phyloP scores from a whole-genome alignment of 768 basidiomycete species.

The Agaricus subrufescens region DNA sequence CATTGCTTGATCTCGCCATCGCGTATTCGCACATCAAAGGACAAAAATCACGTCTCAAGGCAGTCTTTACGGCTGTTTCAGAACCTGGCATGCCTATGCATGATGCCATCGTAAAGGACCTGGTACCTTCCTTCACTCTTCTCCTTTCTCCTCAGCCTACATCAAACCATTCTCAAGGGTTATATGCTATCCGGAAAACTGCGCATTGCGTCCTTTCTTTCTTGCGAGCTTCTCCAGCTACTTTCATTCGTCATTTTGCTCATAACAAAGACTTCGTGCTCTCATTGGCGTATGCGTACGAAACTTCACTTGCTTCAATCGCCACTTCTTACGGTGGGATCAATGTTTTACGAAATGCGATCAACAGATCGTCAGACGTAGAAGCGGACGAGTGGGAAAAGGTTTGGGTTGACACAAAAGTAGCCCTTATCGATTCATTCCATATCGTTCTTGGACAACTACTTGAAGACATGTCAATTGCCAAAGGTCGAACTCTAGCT shows the following conservation, averaged over 20 bases:
- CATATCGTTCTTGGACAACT: constrained; percentile 52
- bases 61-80: constrained; percentile 38
- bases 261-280: constrained; percentile 47
- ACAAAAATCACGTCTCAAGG: constrained; percentile 31
- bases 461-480: constrained; percentile 40
- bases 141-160: constrained; percentile 36
- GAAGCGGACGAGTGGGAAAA: constrained; percentile 62
- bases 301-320: constrained; percentile 48
- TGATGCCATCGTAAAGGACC: constrained; percentile 33
- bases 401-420: constrained; percentile 71
- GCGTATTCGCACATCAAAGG: constrained; percentile 43
- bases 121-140: constrained; percentile 53
- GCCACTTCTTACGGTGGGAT: constrained; percentile 61
- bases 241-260: constrained; percentile 47
- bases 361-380: constrained; percentile 17
- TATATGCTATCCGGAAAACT: constrained; percentile 64
- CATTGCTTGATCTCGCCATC: constrained; percentile 60
- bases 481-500: constrained; percentile 38
- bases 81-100: constrained; percentile 27
- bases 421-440: constrained; percentile 64
- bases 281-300: constrained; percentile 57
- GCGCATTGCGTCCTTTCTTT: constrained; percentile 52
- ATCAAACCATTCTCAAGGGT: constrained; percentile 33
- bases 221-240: constrained; percentile 40
- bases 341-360: constrained; percentile 22